Percentiles rank a stretch among this genome's conserved stretches.
Conservation (phyloP, 768 basidiomycete species). For the Tricholoma sp. region DNA sequence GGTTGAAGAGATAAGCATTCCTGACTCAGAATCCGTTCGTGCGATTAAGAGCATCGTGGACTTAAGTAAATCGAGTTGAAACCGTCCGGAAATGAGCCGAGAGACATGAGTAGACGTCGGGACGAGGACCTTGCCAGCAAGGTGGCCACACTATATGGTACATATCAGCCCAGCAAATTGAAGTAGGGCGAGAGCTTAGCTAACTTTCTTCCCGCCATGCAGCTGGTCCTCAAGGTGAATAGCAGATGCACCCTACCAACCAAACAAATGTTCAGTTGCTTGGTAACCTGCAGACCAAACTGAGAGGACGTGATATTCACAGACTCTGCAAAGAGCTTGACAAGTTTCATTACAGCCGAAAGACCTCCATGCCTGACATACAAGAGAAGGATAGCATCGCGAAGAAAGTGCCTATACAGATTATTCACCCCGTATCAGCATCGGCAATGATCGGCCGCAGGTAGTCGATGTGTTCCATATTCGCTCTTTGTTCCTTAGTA, state of each 20-base stretch:
- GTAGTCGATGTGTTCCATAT: slow-evolving; percentile 81
- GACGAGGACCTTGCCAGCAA: slow-evolving; percentile 90
- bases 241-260: slow-evolving; percentile 68
- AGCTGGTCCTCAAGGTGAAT: slow-evolving; percentile 94
- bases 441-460: slow-evolving; percentile 92
- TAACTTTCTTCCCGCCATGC: slow-evolving; percentile 87
- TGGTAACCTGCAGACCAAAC: not conserved
- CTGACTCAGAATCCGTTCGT: slow-evolving; percentile 88
- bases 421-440: slow-evolving; percentile 82
- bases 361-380: slow-evolving; percentile 75
- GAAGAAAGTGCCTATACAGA: not conserved
- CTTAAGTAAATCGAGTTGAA: slow-evolving; percentile 88
- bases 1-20: slow-evolving; percentile 77
- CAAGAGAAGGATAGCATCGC: slow-evolving; percentile 7
- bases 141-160: slow-evolving; percentile 65
- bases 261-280: not conserved
- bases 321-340: slow-evolving; percentile 92
- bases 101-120: slow-evolving; percentile 85
- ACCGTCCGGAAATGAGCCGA: slow-evolving; percentile 78
- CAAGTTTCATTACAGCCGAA: slow-evolving; percentile 93
- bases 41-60: slow-evolving; percentile 87
- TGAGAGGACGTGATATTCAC: slow-evolving; percentile 29
- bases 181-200: not conserved
- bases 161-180: slow-evolving; percentile 4
- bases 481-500: slow-evolving; percentile 56